Percentiles rank a stretch among this genome's conserved stretches.
Evolutionary conservation across 805 yeast species (phyloP).

Genomic region (Kazachstania taianensis): DNA sequence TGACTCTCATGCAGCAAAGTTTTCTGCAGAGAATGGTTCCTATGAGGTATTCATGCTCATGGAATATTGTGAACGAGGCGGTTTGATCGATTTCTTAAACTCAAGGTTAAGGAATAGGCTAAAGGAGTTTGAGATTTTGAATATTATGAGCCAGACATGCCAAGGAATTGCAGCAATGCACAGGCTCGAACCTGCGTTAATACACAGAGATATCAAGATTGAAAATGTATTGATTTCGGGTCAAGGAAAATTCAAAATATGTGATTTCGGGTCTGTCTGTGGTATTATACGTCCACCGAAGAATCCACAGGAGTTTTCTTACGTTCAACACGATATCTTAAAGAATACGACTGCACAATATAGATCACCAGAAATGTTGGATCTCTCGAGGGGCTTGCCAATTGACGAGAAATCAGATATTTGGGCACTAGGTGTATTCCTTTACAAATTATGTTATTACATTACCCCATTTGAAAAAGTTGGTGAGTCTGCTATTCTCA

Average conservation of each 20-base stretch:
- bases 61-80: slow-evolving; percentile 75
- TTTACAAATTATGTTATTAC: slow-evolving; percentile 70
- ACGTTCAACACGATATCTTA: slow-evolving; percentile 57
- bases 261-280: slow-evolving; percentile 79
- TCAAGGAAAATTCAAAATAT: slow-evolving; percentile 51
- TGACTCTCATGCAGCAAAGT: slow-evolving; percentile 88
- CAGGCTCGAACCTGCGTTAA: slow-evolving; percentile 54
- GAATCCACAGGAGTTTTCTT: slow-evolving; percentile 47
- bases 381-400: slow-evolving; percentile 54
- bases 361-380: slow-evolving; percentile 78
- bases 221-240: slow-evolving; percentile 65
- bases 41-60: slow-evolving; percentile 71
- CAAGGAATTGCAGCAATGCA: slow-evolving; percentile 75
- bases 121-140: slow-evolving; percentile 55
- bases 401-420: slow-evolving; percentile 76
- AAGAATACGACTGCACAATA: slow-evolving; percentile 81
- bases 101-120: slow-evolving; percentile 55
- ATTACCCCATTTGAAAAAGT: slow-evolving; percentile 71
- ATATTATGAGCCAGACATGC: slow-evolving; percentile 59
- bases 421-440: slow-evolving; percentile 77
- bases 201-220: slow-evolving; percentile 75
- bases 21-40: slow-evolving; percentile 39
- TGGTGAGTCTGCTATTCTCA: slow-evolving; percentile 55
- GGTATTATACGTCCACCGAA: slow-evolving; percentile 55
- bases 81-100: slow-evolving; percentile 73